Percentiles rank a stretch among this genome's conserved stretches.
Conservation (phyloP, 441 rosid genomes). For the Erysimum cheiri region DNA sequence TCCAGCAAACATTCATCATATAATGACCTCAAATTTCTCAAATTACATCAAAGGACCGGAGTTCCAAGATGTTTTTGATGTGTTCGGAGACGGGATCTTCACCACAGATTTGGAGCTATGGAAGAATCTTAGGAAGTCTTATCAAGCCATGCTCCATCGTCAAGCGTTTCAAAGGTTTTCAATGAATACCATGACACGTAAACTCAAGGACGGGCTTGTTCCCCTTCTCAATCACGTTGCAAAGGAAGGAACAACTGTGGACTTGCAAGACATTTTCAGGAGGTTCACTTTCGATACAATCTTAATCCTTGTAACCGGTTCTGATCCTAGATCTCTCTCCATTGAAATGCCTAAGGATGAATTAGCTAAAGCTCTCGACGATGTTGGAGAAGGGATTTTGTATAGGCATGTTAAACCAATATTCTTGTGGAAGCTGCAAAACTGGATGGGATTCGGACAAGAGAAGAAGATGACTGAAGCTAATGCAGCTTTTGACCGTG, state of each 20-base stretch:
- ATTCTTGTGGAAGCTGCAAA: too few relatives aligned
- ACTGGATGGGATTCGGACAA: too few relatives aligned
- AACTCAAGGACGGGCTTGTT: not conserved
- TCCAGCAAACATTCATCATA: slow-evolving; percentile 3
- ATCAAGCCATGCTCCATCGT: not conserved
- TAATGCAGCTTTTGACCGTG: too few relatives aligned
- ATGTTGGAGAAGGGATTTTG: too few relatives aligned
- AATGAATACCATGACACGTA: not conserved
- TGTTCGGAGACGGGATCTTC: not conserved
- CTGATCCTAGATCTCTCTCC: too few relatives aligned
- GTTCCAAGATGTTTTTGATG: slow-evolving; percentile 2
- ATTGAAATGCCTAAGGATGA: too few relatives aligned
- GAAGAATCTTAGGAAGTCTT: slow-evolving; percentile 5
- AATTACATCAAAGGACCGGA: slow-evolving; percentile 3
- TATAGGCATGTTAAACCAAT: too few relatives aligned
- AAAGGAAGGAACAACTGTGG: not conserved
- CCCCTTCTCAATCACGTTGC: not conserved
- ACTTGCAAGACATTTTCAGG: too few relatives aligned
- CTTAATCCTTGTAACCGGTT: too few relatives aligned
- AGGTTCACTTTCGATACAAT: too few relatives aligned
- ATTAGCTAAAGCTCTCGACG: too few relatives aligned
- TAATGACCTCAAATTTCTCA: not conserved
- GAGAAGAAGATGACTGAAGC: too few relatives aligned
- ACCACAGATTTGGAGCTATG: not conserved
- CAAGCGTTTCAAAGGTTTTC: slow-evolving; percentile 9